Base-by-base conservation (phyloP, 441 rosid species). In the Erysimum pusillum region DNA sequence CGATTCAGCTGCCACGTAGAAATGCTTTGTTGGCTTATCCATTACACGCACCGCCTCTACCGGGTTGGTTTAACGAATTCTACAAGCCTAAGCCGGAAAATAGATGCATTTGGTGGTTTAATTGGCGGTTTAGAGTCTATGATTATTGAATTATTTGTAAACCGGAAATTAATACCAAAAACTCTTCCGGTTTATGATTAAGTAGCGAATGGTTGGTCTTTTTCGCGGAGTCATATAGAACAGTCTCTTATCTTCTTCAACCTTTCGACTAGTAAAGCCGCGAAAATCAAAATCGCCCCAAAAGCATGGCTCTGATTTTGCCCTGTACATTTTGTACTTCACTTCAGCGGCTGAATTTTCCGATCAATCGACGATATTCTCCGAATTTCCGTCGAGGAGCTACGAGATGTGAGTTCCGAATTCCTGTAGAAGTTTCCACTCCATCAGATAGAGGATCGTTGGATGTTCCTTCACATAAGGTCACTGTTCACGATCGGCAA, bases 401-500 rank as follows among this genome's bases (percentile, higher is more conserved):
- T 51, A 74, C 81, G 54, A 18, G 59, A 63, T 77, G 87, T 69
- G 91, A 90, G 84, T 85, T 83, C 68, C 89, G 83, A 53, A 71
- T 83, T 22, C 76, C 91, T 56, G 85, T 75, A 42, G 91, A 79
- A 48, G 56, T 81, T 48, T 83, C 79, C 62, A 80, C 80, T 52
- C 81, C 59, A 18, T 1, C 77, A 66, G 81, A 70, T 56, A 64
- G 69, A 71, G 63, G 51, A 53, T 76, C 85, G 14, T 73, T 85
- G 5, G 11, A 83, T 45, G 73, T 85, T 81, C 91, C 90, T 5
- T 79, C 87, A 39, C 97, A 94, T 72, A 92, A 89, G 63, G 97
- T 94, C 73, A 88, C 88, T 2, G 95, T 94, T 45, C 92, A 84
- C 77, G 97, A 94, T 81, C 82, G 95, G 57, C 88, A 87, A 77